Evolutionary conservation across 805 yeast genomes (phyloP).

Genomic region (Lachancea mirantina): DNA sequence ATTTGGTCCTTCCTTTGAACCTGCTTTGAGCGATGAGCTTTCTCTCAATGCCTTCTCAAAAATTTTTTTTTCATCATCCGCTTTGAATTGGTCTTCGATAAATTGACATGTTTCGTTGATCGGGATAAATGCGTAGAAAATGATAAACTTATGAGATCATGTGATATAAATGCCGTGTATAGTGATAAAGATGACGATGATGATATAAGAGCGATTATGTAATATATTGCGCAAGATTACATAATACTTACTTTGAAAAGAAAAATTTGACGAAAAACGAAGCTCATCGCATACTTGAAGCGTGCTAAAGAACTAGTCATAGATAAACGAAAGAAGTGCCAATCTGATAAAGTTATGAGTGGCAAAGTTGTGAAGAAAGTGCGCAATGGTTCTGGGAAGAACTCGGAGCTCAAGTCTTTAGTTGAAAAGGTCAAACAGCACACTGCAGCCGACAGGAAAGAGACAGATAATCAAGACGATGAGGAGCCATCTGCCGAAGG

Average conservation of each 20-base stretch:
- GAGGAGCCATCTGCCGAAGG: constrained; percentile 13
- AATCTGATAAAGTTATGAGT: constrained; percentile 4
- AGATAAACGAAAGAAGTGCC: too few relatives aligned
- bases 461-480: constrained; percentile 10
- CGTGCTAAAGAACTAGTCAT: not conserved
- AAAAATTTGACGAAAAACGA: not conserved
- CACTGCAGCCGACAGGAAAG: constrained; percentile 22
- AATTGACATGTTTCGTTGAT: too few relatives aligned
- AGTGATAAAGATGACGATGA: too few relatives aligned
- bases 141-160: too few relatives aligned
- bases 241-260: not conserved
- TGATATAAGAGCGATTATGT: too few relatives aligned
- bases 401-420: constrained; percentile 35
- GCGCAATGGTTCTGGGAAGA: constrained; percentile 7
- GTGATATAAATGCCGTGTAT: too few relatives aligned
- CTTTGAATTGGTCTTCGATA: too few relatives aligned
- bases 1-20: too few relatives aligned
- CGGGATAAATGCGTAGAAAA: too few relatives aligned
- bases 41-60: too few relatives aligned
- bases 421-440: constrained; percentile 49
- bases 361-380: constrained; percentile 7
- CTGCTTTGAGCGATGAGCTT: not conserved
- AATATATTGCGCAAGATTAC: too few relatives aligned
- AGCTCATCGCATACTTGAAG: constrained; percentile 8
- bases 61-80: constrained; percentile 1